A percentile compares a stretch with the other conserved stretches of the same genome.
Evolutionary conservation across 139 green algal genomes (phyloP).

Genomic region (Tetradesmus lagerheimii): DNA sequence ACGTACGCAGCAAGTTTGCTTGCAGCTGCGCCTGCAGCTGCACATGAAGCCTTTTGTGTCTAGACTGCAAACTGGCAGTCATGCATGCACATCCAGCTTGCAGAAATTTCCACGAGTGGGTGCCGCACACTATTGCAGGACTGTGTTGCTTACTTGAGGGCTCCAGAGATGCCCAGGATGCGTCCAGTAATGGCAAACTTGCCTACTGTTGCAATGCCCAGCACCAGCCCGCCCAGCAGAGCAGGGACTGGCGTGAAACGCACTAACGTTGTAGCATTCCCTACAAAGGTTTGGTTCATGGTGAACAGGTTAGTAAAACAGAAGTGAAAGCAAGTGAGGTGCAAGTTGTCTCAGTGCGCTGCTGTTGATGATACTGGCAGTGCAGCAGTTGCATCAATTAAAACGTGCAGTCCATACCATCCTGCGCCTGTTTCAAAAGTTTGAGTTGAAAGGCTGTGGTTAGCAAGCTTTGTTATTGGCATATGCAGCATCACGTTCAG

Average conservation of each 20-base stretch:
- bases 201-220: slow-evolving; percentile 39
- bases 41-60: too few species aligned
- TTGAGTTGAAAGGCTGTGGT: neutral
- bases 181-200: slow-evolving; percentile 66
- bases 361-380: neutral
- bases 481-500: neutral
- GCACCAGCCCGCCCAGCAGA: slow-evolving; percentile 54
- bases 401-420: too few species aligned
- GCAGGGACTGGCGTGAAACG: slow-evolving; percentile 63
- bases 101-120: too few species aligned
- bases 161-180: slow-evolving; percentile 67
- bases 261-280: neutral
- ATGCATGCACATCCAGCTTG: neutral
- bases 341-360: neutral
- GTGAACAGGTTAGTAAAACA: too few species aligned
- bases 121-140: too few species aligned
- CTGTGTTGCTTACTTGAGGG: slow-evolving; percentile 62
- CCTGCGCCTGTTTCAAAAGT: too few species aligned
- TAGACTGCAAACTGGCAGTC: too few species aligned
- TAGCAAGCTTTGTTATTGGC: neutral
- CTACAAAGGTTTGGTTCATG: neutral
- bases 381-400: neutral
- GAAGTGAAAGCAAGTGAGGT: neutral
- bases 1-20: neutral
- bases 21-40: neutral